Evolutionary conservation across 495 filamentous ascomycete genomes (phyloP).

Genomic region (Lepidopterella palustris): DNA sequence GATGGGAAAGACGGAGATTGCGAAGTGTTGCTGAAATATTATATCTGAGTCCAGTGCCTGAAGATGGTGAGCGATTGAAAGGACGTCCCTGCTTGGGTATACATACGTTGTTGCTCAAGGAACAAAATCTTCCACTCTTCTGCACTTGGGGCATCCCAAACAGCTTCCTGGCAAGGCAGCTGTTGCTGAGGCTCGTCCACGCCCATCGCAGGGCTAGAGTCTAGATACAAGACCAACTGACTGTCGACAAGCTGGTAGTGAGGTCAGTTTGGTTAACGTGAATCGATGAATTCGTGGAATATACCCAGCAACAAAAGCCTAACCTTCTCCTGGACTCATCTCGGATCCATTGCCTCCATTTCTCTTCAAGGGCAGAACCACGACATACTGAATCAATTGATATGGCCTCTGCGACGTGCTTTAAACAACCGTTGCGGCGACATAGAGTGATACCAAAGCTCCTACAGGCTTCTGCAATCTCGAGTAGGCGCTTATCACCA

Average conservation of each 20-base stretch:
- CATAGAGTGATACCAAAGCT: background rate
- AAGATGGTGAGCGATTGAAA: background rate
- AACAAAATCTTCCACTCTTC: slow-evolving; percentile 8
- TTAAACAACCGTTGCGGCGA: slow-evolving; percentile 4
- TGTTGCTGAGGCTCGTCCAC: slow-evolving; percentile 4
- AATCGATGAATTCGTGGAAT: background rate
- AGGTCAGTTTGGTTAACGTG: no score
- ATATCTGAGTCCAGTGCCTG: background rate
- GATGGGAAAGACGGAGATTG: background rate
- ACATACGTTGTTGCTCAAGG: background rate
- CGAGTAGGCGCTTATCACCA: slow-evolving; percentile 8
- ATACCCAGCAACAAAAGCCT: slow-evolving; percentile 10
- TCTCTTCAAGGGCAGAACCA: slow-evolving; percentile 7
- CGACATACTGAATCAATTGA: background rate
- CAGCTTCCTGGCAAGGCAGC: slow-evolving; percentile 6
- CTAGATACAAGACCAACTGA: slow-evolving; percentile 5
- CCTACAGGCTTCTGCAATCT: slow-evolving; percentile 4
- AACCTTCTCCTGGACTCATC: slow-evolving; percentile 6
- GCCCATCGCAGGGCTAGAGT: slow-evolving; percentile 5
- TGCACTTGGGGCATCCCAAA: slow-evolving; percentile 7
- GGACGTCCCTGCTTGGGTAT: background rate
- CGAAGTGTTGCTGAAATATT: background rate
- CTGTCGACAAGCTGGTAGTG: slow-evolving; percentile 6
- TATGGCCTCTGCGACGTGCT: background rate
- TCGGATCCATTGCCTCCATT: slow-evolving; percentile 8